Percentiles rank a stretch among this genome's conserved stretches.
phyloP scores from a whole-genome alignment of 2,329 filamentous ascomycete genomes.

The Clonostachys rhizophaga region DNA sequence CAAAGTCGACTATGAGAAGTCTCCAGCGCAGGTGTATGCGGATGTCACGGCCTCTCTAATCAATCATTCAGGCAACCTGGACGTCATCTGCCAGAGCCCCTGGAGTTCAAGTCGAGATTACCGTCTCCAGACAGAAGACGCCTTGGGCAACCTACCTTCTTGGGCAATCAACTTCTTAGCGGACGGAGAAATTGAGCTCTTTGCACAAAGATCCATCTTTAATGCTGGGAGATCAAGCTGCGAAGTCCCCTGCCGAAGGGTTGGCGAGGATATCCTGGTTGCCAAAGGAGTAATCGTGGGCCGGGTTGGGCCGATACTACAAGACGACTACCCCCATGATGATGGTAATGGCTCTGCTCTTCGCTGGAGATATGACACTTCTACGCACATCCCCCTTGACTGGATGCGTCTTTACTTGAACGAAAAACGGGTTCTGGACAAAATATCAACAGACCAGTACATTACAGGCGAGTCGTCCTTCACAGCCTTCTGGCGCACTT shows the following conservation, averaged over 20 bases:
- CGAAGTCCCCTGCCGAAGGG: neutral
- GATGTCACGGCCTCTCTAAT: neutral
- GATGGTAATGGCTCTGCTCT: too few relatives aligned
- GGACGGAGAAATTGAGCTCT: neutral
- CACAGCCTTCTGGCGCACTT: neutral
- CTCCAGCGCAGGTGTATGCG: neutral
- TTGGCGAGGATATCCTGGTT: neutral
- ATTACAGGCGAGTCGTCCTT: neutral
- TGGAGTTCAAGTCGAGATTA: neutral
- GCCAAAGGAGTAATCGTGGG: neutral
- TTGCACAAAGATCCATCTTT: constrained; percentile 3
- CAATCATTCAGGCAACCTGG: neutral
- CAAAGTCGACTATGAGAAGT: neutral
- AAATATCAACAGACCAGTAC: too few relatives aligned
- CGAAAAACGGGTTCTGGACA: neutral
- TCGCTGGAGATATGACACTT: too few relatives aligned
- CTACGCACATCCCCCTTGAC: neutral
- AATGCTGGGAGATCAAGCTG: neutral
- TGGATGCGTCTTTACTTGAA: neutral
- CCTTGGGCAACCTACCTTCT: neutral
- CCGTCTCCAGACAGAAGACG: too few relatives aligned
- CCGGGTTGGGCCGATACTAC: neutral
- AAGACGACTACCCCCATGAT: neutral
- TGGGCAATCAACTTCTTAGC: neutral
- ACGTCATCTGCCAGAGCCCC: constrained; percentile 3